Conservation (phyloP, 805 yeast species). For the Candida krabiensis region DNA sequence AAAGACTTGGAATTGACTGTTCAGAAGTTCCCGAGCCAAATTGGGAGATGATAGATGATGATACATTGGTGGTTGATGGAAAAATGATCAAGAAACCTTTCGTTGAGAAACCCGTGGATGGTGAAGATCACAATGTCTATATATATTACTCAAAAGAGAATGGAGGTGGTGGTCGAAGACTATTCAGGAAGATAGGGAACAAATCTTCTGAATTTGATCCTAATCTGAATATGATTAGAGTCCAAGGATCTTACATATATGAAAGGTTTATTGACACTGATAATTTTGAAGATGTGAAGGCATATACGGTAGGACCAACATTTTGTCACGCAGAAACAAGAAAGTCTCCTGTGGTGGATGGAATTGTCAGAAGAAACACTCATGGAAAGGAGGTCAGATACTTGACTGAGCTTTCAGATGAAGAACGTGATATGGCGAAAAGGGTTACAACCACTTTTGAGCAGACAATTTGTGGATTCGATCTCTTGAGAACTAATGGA, state of each 20-base stretch:
- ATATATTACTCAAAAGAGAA: conserved; percentile 84
- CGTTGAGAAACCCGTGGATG: conserved; percentile 98
- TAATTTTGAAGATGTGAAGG: conserved; percentile 97
- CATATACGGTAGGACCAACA: conserved; percentile 89
- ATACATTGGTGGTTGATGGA: conserved; percentile 77
- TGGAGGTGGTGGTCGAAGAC: conserved; percentile 97
- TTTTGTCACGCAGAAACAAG: conserved; percentile 98
- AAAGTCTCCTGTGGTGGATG: conserved; percentile 99
- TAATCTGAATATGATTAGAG: conserved; percentile 66
- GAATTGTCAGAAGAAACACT: conserved; percentile 93
- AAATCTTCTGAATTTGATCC: conserved; percentile 97
- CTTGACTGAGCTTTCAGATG: conserved; percentile 72
- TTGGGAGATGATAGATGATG: conserved; percentile 89
- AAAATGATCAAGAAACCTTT: conserved; percentile 77
- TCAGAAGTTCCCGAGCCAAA: conserved; percentile 59
- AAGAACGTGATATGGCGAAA: conserved; percentile 79
- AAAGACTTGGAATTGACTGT: conserved; percentile 58
- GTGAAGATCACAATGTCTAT: conserved; percentile 96
- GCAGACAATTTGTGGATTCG: conserved; percentile 97
- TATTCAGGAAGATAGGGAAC: conserved; percentile 95
- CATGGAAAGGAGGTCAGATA: conserved; percentile 96
- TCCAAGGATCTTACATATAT: conserved; percentile 87
- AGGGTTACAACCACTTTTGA: conserved; percentile 74
- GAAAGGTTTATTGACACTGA: conserved; percentile 97
- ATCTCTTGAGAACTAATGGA: conserved; percentile 84